Evolutionary conservation across 2,329 filamentous ascomycete genomes (phyloP).

Genomic region (Cladosporium sphaerospermum): DNA sequence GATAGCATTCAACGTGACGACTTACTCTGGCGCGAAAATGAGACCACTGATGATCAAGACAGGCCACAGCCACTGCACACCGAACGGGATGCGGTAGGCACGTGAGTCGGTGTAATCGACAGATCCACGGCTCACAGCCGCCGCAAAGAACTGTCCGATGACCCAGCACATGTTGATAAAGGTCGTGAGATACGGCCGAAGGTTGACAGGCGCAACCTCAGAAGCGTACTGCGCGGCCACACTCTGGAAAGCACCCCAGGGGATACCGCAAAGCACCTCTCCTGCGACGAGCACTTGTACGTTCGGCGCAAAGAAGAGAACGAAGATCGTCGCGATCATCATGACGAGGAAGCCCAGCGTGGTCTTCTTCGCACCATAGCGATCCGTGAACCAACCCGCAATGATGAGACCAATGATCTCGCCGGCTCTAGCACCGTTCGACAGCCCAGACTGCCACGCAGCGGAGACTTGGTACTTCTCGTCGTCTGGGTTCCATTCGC

Average conservation of each 20-base stretch:
- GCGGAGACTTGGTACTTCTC: conserved; percentile 45
- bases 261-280: conserved; percentile 34
- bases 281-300: conserved; percentile 26
- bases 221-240: conserved; percentile 35
- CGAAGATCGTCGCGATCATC: conserved; percentile 50
- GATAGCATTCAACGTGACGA: not conserved
- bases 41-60: conserved; percentile 32
- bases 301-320: conserved; percentile 36
- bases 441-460: conserved; percentile 52
- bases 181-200: conserved; percentile 19
- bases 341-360: conserved; percentile 52
- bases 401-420: conserved; percentile 61
- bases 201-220: conserved; percentile 32
- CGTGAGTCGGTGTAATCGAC: conserved; percentile 25
- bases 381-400: conserved; percentile 61
- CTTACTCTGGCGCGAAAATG: conserved; percentile 23
- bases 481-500: conserved; percentile 22
- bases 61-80: conserved; percentile 34
- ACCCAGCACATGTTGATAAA: conserved; percentile 37
- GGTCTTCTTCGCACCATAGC: conserved; percentile 38
- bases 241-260: conserved; percentile 26
- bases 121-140: conserved; percentile 26
- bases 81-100: conserved; percentile 33
- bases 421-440: conserved; percentile 46
- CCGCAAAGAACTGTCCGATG: conserved; percentile 42